Conservation (phyloP, 2,329 filamentous ascomycete species). For the Aspergillus aculeatus region DNA sequence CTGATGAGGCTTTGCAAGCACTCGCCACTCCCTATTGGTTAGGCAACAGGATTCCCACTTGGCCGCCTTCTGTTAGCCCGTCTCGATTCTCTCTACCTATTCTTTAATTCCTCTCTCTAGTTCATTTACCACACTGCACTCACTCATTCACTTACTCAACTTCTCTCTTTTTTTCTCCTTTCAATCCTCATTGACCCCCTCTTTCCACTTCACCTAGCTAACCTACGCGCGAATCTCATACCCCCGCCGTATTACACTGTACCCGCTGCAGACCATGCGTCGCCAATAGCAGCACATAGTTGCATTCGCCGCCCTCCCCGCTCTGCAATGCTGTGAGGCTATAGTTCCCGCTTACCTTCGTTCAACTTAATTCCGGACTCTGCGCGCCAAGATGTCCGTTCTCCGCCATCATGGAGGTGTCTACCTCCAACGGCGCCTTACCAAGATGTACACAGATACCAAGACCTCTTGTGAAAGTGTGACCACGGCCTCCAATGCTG, state of each 20-base stretch:
- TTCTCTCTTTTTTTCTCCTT: slow-evolving; percentile 3
- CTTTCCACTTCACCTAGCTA: slow-evolving; percentile 10
- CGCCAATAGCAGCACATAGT: slow-evolving; percentile 1
- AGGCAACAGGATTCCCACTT: slow-evolving; percentile 43
- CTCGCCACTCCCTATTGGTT: slow-evolving; percentile 39
- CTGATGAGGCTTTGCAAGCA: slow-evolving; percentile 25
- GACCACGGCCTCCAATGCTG: slow-evolving; percentile 48
- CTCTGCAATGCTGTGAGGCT: slow-evolving; percentile 20
- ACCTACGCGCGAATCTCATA: not conserved
- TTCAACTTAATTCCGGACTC: slow-evolving; percentile 9
- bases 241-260: not conserved
- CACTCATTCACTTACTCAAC: not conserved
- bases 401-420: slow-evolving; percentile 46
- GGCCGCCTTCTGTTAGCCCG: slow-evolving; percentile 26
- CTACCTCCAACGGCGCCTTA: slow-evolving; percentile 52
- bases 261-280: slow-evolving; percentile 4
- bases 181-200: not conserved
- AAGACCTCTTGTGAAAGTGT: slow-evolving; percentile 61
- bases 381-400: slow-evolving; percentile 44
- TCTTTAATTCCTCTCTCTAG: slow-evolving; percentile 11
- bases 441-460: slow-evolving; percentile 63
- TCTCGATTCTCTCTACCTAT: slow-evolving; percentile 15
- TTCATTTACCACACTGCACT: slow-evolving; percentile 7
- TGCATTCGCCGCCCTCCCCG: not conserved
- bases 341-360: slow-evolving; percentile 11